Percentiles rank a stretch among this genome's conserved stretches.
Conservation (phyloP, 352 stramenopile species). For the Phytophthora nicotianae region DNA sequence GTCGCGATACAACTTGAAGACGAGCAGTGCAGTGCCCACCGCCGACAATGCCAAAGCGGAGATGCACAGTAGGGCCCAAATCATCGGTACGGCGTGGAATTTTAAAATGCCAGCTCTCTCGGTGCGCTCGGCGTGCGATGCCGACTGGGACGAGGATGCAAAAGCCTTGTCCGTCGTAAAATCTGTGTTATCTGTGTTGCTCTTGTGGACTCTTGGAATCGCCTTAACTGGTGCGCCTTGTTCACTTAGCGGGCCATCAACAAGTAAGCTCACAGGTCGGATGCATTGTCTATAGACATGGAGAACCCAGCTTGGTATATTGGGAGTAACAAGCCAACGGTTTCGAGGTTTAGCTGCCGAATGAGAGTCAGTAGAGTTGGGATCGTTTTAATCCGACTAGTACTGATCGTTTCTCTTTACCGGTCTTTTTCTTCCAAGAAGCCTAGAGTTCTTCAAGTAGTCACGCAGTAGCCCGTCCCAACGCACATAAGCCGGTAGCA, state of each 20-base stretch:
- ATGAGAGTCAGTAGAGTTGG: no score
- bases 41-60: constrained; percentile 31
- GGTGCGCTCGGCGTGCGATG: constrained; percentile 12
- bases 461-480: not conserved
- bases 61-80: constrained; percentile 33
- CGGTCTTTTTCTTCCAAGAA: no score
- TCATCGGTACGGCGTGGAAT: constrained; percentile 26
- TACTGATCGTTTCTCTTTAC: no score
- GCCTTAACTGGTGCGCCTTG: no score
- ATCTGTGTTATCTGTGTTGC: constrained; percentile 7
- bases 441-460: not conserved
- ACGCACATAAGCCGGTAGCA: not conserved
- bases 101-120: not conserved
- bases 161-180: constrained; percentile 8
- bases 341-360: not conserved
- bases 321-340: not conserved
- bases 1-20: constrained; percentile 42
- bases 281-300: no score
- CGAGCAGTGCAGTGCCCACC: constrained; percentile 27
- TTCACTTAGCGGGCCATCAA: not conserved
- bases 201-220: not conserved
- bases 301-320: no score
- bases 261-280: no score
- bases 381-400: no score
- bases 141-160: constrained; percentile 24